Evolutionary conservation across 768 basidiomycete genomes (phyloP), one percentile per base, ranked within the genome.

Genomic region (Leccinum obscurum): DNA sequence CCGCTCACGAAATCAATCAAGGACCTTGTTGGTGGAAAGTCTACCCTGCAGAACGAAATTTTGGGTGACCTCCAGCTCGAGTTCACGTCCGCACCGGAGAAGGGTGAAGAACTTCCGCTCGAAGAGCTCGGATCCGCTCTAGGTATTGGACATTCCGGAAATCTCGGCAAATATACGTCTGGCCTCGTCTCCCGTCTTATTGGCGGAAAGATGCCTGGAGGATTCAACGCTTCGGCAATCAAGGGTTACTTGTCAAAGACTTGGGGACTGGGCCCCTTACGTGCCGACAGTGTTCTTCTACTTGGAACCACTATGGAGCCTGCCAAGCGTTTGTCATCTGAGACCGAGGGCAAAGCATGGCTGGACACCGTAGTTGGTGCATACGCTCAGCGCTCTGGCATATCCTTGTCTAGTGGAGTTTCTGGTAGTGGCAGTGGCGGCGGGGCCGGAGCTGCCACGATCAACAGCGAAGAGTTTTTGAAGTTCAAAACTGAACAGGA

Each of bases 1-100:
- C 92, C 95, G 5, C 79, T 95, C 7, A 83, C 86, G 62, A 99
- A 99, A 76, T 90, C 94, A 0, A 95, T 99, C 81, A 98, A 99
- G 76, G 97, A 99, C 68, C 89, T 99, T 57, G 95, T 97, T 51
- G 94, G 94, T 30, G 97, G 97, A 64, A 99, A 99, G 77, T 98
- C 96, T 17, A 99, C 97, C 0, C 81, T 99, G 60, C 97, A 98
- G 77, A 99, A 99, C 73, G 97, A 99, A 74, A 98, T 99, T 62
- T 79, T 99, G 49, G 97, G 97, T 52, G 97, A 98, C 71, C 82
- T 99, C 41, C 95, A 97, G 70, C 85, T 93, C 68, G 97, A 99
- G 73, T 99, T 99, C 73, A 69, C 87, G 4, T 92, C 93, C 8
- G 93, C 96, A 1, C 97, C 97, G 0, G 97, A 99, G 80, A 99